Conservation (phyloP, 345 rosid species). For the Euphorbia peplus region DNA sequence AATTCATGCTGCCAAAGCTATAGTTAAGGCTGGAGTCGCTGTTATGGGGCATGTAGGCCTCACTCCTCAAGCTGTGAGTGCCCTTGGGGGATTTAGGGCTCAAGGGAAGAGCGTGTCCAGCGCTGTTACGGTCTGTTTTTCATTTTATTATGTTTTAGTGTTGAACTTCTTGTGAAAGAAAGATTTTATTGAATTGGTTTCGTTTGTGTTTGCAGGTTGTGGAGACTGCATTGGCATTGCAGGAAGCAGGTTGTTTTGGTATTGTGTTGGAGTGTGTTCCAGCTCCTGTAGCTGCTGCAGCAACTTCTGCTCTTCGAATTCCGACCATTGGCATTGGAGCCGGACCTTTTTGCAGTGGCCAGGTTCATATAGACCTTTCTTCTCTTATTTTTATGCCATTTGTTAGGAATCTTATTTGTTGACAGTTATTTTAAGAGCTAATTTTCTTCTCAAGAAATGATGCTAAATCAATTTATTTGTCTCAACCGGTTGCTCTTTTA, state of each 20-base stretch:
- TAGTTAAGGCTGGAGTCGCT: slow-evolving; percentile 90
- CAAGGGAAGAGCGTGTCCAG: slow-evolving; percentile 76
- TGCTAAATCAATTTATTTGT: too few relatives aligned
- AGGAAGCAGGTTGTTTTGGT: slow-evolving; percentile 88
- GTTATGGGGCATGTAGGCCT: slow-evolving; percentile 97
- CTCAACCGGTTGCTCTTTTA: neutral
- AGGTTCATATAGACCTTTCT: slow-evolving; percentile 39
- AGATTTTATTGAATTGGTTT: slow-evolving; percentile 6
- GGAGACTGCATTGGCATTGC: slow-evolving; percentile 89
- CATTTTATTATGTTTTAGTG: too few relatives aligned
- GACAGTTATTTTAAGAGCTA: too few relatives aligned
- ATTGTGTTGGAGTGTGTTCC: slow-evolving; percentile 94
- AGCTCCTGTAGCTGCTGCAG: slow-evolving; percentile 86
- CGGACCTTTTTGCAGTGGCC: slow-evolving; percentile 93
- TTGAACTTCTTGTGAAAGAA: neutral
- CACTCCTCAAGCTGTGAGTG: slow-evolving; percentile 96
- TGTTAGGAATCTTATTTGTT: neutral
- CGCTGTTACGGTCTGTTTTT: slow-evolving; percentile 64
- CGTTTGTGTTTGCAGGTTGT: slow-evolving; percentile 67
- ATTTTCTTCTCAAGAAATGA: too few relatives aligned
- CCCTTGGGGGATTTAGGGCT: slow-evolving; percentile 94
- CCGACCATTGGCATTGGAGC: slow-evolving; percentile 98
- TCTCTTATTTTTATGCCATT: neutral
- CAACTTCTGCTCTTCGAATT: slow-evolving; percentile 72
- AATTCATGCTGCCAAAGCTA: slow-evolving; percentile 73